Conservation (phyloP, 2,329 filamentous ascomycete species). For the Blastomyces gilchristii region DNA sequence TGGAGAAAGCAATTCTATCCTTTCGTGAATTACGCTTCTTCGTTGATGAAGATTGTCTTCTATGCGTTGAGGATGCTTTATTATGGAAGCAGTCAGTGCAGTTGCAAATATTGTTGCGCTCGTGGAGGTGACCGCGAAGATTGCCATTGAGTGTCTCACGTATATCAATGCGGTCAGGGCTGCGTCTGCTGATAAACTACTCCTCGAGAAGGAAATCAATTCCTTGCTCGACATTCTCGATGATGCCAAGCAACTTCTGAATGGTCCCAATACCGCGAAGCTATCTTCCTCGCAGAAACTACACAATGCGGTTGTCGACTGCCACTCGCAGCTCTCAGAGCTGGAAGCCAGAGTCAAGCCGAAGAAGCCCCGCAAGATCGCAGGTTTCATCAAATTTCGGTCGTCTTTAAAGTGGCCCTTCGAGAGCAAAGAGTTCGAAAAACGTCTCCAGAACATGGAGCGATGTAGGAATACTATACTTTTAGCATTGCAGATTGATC, state of each 20-base stretch:
- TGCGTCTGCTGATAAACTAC: not conserved
- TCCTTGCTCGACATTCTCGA: not conserved
- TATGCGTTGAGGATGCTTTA: not conserved
- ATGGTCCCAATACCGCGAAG: not conserved
- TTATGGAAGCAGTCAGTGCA: slow-evolving; percentile 1
- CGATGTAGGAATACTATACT: not conserved
- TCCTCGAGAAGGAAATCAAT: not conserved
- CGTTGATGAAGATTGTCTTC: not conserved
- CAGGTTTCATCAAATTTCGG: not conserved
- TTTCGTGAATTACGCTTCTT: not conserved
- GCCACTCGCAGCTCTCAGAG: not conserved
- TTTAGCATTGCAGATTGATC: not conserved
- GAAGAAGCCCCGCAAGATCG: not conserved
- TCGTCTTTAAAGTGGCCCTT: not conserved
- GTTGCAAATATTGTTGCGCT: not conserved
- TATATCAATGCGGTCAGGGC: slow-evolving; percentile 2
- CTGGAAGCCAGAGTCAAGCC: not conserved
- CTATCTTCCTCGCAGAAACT: not conserved
- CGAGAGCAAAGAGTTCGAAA: not conserved
- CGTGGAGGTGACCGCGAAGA: slow-evolving; percentile 1
- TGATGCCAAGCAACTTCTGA: not conserved
- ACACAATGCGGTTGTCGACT: not conserved
- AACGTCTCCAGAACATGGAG: not conserved
- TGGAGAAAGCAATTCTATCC: not conserved
- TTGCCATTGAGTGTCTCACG: not conserved